Base-by-base conservation (phyloP, 352 stramenopile genomes). In the Globisporangium rhizosaccharum region DNA sequence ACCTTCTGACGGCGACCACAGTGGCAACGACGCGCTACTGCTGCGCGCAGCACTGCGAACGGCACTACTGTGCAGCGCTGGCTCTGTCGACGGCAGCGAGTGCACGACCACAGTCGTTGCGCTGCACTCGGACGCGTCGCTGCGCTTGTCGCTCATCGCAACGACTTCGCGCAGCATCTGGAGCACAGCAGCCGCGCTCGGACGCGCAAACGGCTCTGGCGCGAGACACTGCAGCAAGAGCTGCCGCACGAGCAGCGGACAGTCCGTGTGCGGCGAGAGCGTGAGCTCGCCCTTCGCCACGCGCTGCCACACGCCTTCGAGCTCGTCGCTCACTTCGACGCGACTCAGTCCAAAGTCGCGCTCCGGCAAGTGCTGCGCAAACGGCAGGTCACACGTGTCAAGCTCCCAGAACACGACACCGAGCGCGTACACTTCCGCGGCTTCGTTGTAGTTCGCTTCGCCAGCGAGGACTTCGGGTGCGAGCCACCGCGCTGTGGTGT, bases 381-480 rank as follows among this genome's bases (percentile, higher is more conserved):
- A 50, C 18, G 58, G 51, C 42, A 58, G 4, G 28, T 58, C 58
- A 11, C 51, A 58, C 58, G 44, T 54, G 45, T 63, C 66, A 9
- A 73, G 49, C 51, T 73, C 66, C 48, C 58, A 68, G 9, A 74
- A 37, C 1, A 74, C 47, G 15, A 74, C 61, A 15, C 67, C 65
- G 23, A 74, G 68, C 17, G 65, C 70, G 30, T 74, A 74, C 46
- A 74, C 58, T 25, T 74, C 67, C 2, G 65, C 53, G 0, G 50
- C 37, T 26, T 70, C 67, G 37, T 53, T 74, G 57, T 70, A 72
- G 41, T 51, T 54, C 10, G 48, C 44, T 14, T 45, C 39, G 2
- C 66, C 58, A 1, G 55, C 47, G 37, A 72, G 62, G 14, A 72
- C 66, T 36, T 72, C 66, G 1, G 66, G 66, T 3, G 66, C 66